phyloP scores from a whole-genome alignment of 2,329 filamentous ascomycete species.

The Pseudonectria buxi region DNA sequence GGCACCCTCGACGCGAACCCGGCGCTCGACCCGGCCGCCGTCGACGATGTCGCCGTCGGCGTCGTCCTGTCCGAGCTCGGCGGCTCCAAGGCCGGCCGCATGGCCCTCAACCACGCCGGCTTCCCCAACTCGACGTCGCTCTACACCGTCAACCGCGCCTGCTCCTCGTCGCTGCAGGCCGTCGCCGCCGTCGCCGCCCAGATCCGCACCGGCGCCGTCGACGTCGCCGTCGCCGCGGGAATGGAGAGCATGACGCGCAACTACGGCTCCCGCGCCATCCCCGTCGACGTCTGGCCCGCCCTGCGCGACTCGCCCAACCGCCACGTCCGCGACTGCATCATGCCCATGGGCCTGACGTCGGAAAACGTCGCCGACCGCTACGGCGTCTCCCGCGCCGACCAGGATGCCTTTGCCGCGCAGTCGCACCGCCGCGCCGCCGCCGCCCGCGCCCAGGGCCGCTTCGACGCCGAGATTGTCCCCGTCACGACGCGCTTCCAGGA shows the following conservation, averaged over 20 bases:
- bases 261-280: constrained; percentile 80
- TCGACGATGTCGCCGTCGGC: constrained; percentile 75
- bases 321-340: constrained; percentile 78
- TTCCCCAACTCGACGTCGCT: constrained; percentile 66
- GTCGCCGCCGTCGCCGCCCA: constrained; percentile 68
- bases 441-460: constrained; percentile 63
- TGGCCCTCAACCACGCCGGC: constrained; percentile 81
- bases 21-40: constrained; percentile 59
- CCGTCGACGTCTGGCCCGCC: constrained; percentile 70
- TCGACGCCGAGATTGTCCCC: constrained; percentile 72
- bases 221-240: constrained; percentile 72
- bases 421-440: constrained; percentile 67
- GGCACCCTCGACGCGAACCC: constrained; percentile 53
- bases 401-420: constrained; percentile 74
- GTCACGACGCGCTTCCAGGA: constrained; percentile 65
- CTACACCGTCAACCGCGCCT: constrained; percentile 85
- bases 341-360: constrained; percentile 87
- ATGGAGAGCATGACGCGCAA: constrained; percentile 97
- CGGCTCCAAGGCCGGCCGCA: constrained; percentile 82
- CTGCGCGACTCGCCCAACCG: constrained; percentile 57
- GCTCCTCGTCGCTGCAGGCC: constrained; percentile 69
- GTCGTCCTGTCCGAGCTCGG: constrained; percentile 88
- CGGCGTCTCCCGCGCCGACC: constrained; percentile 63
- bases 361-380: constrained; percentile 84
- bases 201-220: constrained; percentile 68